These are phyloP conservation scores for Byssoonygena ceratinophila DNA, from an alignment of 2,329 filamentous ascomycete genomes.

Conservation along the genomic window DNA sequence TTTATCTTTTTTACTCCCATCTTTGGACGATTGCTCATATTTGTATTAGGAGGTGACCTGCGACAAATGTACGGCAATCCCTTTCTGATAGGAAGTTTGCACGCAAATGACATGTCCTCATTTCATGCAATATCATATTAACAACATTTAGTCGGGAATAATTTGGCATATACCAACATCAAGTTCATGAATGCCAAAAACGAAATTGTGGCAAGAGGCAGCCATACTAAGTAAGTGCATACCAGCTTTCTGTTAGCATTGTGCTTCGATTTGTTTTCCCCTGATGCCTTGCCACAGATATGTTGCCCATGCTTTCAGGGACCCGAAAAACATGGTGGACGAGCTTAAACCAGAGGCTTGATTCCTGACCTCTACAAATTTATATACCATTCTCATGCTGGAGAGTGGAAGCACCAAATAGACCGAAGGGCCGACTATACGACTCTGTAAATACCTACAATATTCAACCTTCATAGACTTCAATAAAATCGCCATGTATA, in stretches of 20 bases:
- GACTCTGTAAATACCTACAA: too few species aligned
- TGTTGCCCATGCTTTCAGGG: constrained; percentile 51
- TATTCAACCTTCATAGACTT: too few species aligned
- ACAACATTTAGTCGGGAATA: constrained; percentile 49
- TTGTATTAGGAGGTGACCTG: constrained; percentile 47
- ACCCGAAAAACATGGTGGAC: constrained; percentile 47
- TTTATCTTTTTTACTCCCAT: too few species aligned
- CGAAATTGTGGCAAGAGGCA: constrained; percentile 53
- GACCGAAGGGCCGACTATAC: too few species aligned
- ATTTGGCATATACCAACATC: constrained; percentile 53
- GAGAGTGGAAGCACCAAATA: too few species aligned
- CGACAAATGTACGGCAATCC: constrained; percentile 47
- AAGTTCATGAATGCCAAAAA: constrained; percentile 50
- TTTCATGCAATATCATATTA: constrained; percentile 3
- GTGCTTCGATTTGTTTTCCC: background rate
- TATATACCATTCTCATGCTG: too few species aligned
- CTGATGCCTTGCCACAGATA: constrained; percentile 32
- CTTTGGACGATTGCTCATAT: too few species aligned
- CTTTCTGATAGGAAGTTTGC: background rate
- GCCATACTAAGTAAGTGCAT: constrained; percentile 51
- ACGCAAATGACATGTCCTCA: too few species aligned
- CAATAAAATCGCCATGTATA: too few species aligned
- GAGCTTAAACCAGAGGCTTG: constrained; percentile 4
- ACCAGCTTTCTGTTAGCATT: background rate
- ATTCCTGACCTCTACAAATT: background rate